Percentiles rank a stretch among this genome's conserved stretches.
Conservation (phyloP, 106 monocot genomes). For the Apostasia shenzhenica region DNA sequence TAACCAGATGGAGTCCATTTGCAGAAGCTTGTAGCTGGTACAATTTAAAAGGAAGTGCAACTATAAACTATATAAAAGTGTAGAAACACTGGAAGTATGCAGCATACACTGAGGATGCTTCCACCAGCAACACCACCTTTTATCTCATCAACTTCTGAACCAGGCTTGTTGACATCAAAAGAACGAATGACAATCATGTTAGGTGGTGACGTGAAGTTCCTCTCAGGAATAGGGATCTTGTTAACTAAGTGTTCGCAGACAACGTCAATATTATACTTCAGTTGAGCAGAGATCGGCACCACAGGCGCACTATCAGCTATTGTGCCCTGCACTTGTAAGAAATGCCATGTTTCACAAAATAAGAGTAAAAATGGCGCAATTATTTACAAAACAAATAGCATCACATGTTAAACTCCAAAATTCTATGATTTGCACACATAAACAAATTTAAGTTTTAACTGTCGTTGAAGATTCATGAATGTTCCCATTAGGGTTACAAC, state of each 20-base stretch:
- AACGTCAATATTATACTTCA: slow-evolving; percentile 95
- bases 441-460: no score
- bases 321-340: slow-evolving; percentile 55
- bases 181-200: slow-evolving; percentile 99
- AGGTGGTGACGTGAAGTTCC: slow-evolving; percentile 78
- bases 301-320: slow-evolving; percentile 91
- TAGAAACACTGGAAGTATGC: no score
- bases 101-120: slow-evolving; percentile 76
- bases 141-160: slow-evolving; percentile 94
- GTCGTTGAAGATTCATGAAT: no score
- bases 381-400: no score
- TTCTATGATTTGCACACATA: no score
- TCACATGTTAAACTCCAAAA: no score
- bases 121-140: slow-evolving; percentile 87
- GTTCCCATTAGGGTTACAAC: no score
- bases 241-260: slow-evolving; percentile 89
- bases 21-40: no score
- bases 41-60: no score
- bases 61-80: no score
- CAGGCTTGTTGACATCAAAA: slow-evolving; percentile 97
- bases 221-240: slow-evolving; percentile 81
- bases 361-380: background rate
- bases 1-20: no score
- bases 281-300: slow-evolving; percentile 91
- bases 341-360: background rate